Base-by-base conservation (phyloP, 2,329 filamentous ascomycete species). In the Diplodia intermedia region DNA sequence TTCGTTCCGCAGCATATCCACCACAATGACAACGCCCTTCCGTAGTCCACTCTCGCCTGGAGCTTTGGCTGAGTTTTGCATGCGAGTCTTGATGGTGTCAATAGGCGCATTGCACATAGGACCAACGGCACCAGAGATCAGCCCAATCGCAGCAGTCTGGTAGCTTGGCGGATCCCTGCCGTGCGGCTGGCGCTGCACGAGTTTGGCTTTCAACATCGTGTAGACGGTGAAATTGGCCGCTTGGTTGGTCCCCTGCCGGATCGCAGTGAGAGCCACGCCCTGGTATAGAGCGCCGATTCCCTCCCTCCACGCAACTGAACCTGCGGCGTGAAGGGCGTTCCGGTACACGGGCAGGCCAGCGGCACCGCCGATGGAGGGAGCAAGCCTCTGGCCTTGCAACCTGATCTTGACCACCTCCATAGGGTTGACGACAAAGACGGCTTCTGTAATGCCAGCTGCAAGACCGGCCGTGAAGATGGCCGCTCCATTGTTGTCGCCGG, bases 331-430 rank as follows among this genome's bases (percentile, higher is more conserved):
- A 40, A 66, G 62, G 8, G 49, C 62, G 23, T 55, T 53, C 2
- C 36, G 26, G 23, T 53, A 43, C 49, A 40, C 33, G 18, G 54
- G n/a, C 11, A 57, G 4, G 11, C 14, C 14, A 2, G 40, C 40
- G 18, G 26, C 2, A 1, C 26, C 36, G 15, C 49, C 29, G 2
- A 43, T 31, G 7, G 9, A 29, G 20, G 62, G 29, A 2, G 15
- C 14, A 12, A 38, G 14, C 9, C 29, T 50, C 49, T 52, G 50
- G 26, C 31, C 36, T n/a, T 66, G 62, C 26, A 66, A 49, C 14
- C 62, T 53, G 36, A 66, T 66, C 62, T 52, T 66, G 14, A 53
- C 49, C 2, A 66, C 62, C 18, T 52, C 62, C 62, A 53, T 66
- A 11, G 43, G 47, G n/a, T 29, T 54, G 62, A 66, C 36, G 43